Base-by-base conservation (phyloP, 148 eudicot genomes). In the Rhododendron simsii region DNA sequence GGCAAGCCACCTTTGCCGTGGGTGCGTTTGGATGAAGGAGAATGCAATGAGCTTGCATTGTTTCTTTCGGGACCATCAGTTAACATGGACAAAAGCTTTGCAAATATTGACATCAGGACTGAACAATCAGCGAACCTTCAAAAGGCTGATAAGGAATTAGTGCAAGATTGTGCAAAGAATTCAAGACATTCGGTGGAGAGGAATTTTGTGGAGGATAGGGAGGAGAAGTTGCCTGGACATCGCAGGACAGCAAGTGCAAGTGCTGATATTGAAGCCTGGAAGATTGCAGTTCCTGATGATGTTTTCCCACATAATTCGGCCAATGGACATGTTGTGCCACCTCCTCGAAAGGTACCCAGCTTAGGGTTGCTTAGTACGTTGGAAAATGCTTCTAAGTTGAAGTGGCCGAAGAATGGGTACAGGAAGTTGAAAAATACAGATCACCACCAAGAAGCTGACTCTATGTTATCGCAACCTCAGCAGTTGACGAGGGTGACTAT, bases 201-300 rank as follows among this genome's bases (percentile, higher is more conserved):
- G 75, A 83, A 80, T 81, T 63, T 82, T 21, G 51, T 87, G 83
- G 90, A 90, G 83, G 86, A 81, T 79, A 87, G 74, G 75, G 91
- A 89, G 81, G 93, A 85, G 23, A 95, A 92, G 87, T 77, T 86
- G 10, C 76, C 89, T 63, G 92, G 93, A 21, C 98, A 93, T 88
- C 91, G 96, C 81, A 93, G 98, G 86, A 90, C 95, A 12, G 96
- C 95, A 23, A 95, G 98, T 89, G 98, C 96, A 73, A 85, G 89
- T 84, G 95, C 98, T 85, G 98, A 93, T 82, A 93, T 93, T 85
- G 90, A 92, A 81, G 84, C 93, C 8, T 93, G 91, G 94, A 91
- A 91, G 80, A 93, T 94, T 84, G 85, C 87, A 2, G 91, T 94
- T 50, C 78, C 30, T 48, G 94, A 95, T 78, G 92, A 89, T 83